These are phyloP conservation scores for Rhodotorula paludigena DNA, from an alignment of 768 basidiomycete genomes.

Conservation along the genomic window DNA sequence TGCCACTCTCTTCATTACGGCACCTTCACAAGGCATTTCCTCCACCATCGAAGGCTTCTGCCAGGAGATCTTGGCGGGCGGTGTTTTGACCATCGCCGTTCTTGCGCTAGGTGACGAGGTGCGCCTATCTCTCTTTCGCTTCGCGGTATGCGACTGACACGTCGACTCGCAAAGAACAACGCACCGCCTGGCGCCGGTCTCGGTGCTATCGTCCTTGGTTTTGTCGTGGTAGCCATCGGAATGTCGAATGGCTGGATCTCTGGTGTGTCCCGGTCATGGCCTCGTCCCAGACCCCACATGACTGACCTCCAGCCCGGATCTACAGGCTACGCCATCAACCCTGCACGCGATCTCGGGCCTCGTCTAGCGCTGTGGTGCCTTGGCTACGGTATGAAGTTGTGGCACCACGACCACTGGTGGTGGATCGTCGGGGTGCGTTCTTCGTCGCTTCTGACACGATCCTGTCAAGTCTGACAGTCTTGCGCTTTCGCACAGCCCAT, in stretches of 20 bases:
- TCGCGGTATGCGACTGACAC: background rate
- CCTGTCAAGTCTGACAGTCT: background rate
- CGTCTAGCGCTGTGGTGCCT: slow-evolving; percentile 25
- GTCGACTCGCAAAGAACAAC: slow-evolving; percentile 21
- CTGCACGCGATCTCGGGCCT: slow-evolving; percentile 29
- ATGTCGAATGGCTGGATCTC: slow-evolving; percentile 31
- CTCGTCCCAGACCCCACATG: too few species aligned
- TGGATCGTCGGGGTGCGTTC: slow-evolving; percentile 30
- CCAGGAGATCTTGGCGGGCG: slow-evolving; percentile 31
- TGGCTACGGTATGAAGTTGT: slow-evolving; percentile 29
- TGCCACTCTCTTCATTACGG: slow-evolving; percentile 30
- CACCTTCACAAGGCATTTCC: background rate
- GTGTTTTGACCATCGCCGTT: slow-evolving; percentile 22
- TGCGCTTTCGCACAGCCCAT: slow-evolving; percentile 7
- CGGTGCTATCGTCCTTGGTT: slow-evolving; percentile 35
- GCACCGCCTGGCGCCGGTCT: slow-evolving; percentile 35
- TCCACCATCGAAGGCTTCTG: slow-evolving; percentile 20
- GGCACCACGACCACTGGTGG: slow-evolving; percentile 29
- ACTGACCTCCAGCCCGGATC: background rate
- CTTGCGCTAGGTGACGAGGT: slow-evolving; percentile 37
- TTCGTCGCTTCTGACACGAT: background rate
- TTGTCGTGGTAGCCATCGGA: slow-evolving; percentile 33
- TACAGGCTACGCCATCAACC: slow-evolving; percentile 29
- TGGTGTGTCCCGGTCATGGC: background rate
- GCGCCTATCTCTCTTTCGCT: background rate